Base-by-base conservation (phyloP, 1,139 yeast genomes). In the Candida albicans region DNA sequence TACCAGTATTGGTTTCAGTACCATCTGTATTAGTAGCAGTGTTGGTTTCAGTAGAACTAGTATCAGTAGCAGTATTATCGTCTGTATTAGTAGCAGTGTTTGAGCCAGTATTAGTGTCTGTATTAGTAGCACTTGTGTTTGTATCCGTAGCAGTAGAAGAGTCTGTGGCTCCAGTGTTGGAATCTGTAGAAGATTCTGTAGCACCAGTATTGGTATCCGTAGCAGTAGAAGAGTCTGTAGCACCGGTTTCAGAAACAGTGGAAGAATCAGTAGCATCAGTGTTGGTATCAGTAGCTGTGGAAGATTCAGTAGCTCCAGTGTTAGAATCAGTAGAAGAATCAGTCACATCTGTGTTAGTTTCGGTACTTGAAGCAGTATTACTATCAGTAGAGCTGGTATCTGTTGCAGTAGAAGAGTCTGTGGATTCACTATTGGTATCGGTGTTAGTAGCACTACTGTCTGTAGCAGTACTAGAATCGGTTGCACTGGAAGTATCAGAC, bases 381-480 rank as follows among this genome's bases (percentile, higher is more conserved):
- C 35, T 14, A 25, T 24, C 31, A 29, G 26, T 36, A 26, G 40
- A 29, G 6, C 12, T 34, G 10, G 15, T 31, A n/a, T 28, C 38
- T 14, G 40, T 18, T 12, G 12, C 31, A 11, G 26, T 40, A 52
- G 22, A 18, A 9, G 46, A 39, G 2, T 36, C 46, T 13, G 24
- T n/a, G 13, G 42, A 15, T 12, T 24, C 39, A 28, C 41, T 33
- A n/a, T 29, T 29, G 2, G 35, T 37, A 30, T 25, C 41, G 25
- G 35, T 34, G 10, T 30, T 34, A 12, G 27, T 32, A n/a, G 34
- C 41, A 15, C 38, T 28, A 26, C 3, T 31, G 24, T 38, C 22
- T 7, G 43, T 25, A 26, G 31, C 33, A 36, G 41, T 15, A 33
- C 25, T 37, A 26, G 11, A 13, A 35, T 15, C 18, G 27, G 22